Evolutionary conservation across 2,329 filamentous ascomycete species (phyloP).

Genomic region (Fusarium mangiferae): DNA sequence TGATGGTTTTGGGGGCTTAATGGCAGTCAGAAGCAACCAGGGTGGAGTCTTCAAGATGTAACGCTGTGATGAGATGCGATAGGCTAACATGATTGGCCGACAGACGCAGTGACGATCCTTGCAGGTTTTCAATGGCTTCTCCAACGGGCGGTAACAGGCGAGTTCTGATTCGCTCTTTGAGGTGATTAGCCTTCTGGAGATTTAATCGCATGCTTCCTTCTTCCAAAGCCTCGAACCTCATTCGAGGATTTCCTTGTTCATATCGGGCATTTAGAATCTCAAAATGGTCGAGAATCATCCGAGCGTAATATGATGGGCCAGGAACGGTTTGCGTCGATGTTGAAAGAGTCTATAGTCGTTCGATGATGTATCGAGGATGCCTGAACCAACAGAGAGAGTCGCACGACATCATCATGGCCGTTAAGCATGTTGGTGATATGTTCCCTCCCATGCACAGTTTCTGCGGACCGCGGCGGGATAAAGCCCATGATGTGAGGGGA

Average conservation of each 20-base stretch:
- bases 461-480: constrained; percentile 28
- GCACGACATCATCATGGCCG: constrained; percentile 14
- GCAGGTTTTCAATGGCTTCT: constrained; percentile 18
- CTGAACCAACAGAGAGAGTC: constrained; percentile 3
- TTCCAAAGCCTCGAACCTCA: constrained; percentile 9
- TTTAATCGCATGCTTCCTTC: constrained; percentile 25
- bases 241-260: constrained; percentile 21
- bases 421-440: constrained; percentile 32
- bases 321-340: constrained; percentile 1
- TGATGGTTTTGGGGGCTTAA: constrained; percentile 24
- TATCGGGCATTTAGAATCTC: constrained; percentile 14
- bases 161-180: constrained; percentile 32
- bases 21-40: constrained; percentile 12
- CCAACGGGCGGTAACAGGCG: constrained; percentile 40
- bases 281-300: constrained; percentile 21
- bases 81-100: constrained; percentile 34
- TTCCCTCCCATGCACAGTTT: constrained; percentile 16
- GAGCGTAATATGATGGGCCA: constrained; percentile 5
- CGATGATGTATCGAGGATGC: constrained; percentile 6
- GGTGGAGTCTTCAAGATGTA: constrained; percentile 33
- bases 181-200: constrained; percentile 7
- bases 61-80: constrained; percentile 30
- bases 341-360: constrained; percentile 9
- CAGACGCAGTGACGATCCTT: constrained; percentile 33
- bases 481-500: background rate